Evolutionary conservation across 192 early-diverging fungal genomes (phyloP), one percentile per base, ranked within the genome.

Genomic region (Martensiomyces pterosporus): DNA sequence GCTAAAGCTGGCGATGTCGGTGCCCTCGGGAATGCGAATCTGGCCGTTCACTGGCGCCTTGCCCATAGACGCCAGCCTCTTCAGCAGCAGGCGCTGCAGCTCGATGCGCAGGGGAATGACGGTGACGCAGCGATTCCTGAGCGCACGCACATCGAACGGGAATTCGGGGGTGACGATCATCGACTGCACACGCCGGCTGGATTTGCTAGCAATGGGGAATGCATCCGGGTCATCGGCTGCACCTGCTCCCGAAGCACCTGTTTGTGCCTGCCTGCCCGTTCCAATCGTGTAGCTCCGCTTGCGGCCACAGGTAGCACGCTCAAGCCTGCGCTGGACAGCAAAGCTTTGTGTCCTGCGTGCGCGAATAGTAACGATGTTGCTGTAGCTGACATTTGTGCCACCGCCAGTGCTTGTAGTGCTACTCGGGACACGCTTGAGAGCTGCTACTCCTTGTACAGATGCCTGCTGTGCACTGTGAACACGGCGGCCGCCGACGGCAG

Each of bases 241-340:
- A 34, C 24, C n/a, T 29, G 21, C 17, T 16, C 27, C 50, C 12
- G 54, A 15, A 4, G 43, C 59, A 0, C n/a, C n/a, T n/a, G n/a
- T n/a, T n/a, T n/a, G n/a, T n/a, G 66, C 43, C 21, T 69, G 67
- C 16, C 54, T 39, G 9, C 59, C 59, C 0, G 55, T 57, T n/a
- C 59, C 67, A 50, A 69, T 62, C 4, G 67, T 69, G 51, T 69
- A 49, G 16, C 59, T 55, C 4, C 67, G 67, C 59, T 58, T 62
- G 41, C 67, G 67, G 17, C 67, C 59, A 1, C 40, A 26, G 0
- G 67, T 57, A 5, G 67, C 59, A 23, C 44, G 54, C 21, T 62
- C 59, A 14, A 62, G 35, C 24, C 43, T 57, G 37, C 67, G 54
- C 19, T 48, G 43, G 4, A 69, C 55, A 10, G 51, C 55, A 62